Base-by-base conservation (phyloP, 768 basidiomycete species). In the Leccinum arenicola region DNA sequence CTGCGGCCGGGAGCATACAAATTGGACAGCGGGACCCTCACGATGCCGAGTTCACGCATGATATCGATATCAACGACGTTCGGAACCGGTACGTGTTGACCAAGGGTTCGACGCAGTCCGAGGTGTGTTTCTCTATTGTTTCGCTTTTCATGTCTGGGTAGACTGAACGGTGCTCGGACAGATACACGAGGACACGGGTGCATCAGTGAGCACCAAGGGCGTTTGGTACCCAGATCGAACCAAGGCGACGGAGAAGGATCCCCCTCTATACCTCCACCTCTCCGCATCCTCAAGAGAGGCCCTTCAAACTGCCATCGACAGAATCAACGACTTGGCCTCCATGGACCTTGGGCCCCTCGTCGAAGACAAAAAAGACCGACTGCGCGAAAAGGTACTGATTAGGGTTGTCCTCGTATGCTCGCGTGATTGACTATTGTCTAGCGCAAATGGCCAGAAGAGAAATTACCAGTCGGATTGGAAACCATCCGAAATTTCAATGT, bases 401-500 rank as follows among this genome's bases (percentile, higher is more conserved):
- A 21, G 9, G 29, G 19, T n/a, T 25, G 10, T 15, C 25, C 19
- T 29, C 19, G 31, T 1, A 40, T 45, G 12, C 19, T 52, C 19
- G 11, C 14, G 17, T 58, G 19, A 48, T 66, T 69, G 58, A 68
- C 45, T 14, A 0, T 54, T 45, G 17, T 64, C 38, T 67, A 94
- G 91, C 82, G 93, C 56, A 97, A 96, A 84, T 98, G 96, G 96
- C 95, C 95, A 2, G 96, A 98, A 73, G 95, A 95, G 74, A 98
- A 97, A 74, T 76, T 98, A 9, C 87, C 87, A 0, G 92, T 99
- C 43, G 88, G 87, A 4, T 72, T 99, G 55, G 95, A 98, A 15
- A 88, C 87, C 55, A 85, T 98, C 66, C 83, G 96, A 53, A 98
- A 98, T 74, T 99, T 99, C 76, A 98, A 99, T 73, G 88, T 99